Base-by-base conservation (phyloP, 805 yeast species). In the Ogataea trehaloabstinens region DNA sequence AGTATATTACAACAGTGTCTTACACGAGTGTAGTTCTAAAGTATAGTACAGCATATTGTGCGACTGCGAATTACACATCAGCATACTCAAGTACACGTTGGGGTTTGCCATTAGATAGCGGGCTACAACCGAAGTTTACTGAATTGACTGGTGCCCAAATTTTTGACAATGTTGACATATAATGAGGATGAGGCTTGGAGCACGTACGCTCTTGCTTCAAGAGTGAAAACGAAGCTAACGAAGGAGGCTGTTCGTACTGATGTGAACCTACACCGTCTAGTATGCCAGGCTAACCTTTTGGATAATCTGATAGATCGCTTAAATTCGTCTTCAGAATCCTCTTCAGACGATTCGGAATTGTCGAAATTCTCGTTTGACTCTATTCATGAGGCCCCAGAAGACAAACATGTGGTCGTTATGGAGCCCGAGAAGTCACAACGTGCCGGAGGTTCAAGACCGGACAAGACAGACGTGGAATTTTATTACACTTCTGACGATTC, bases 281-380 rank as follows among this genome's bases (percentile, higher is more conserved):
- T 82, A 3, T 71, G 78, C 28, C 89, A 83, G 59, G 88, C 89
- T 16, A 83, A 82, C 57, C 63, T 83, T 66, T 68, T 82, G 46
- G 89, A 83, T 53, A 70, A 67, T 44, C 56, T 82, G 37, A 79
- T 83, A 74, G 85, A 76, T 52, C 64, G 64, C 39, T 61, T 75
- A 25, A 58, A 58, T 38, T 40, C 45, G 63, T 34, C 52, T 43
- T 58, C 60, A 46, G 44, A 65, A 8, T 10, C 21, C 11, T 16
- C 20, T 8, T 30, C 33, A 22, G 12, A 10, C 15, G 33, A 30
- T 8, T 16, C 33, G 33, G 22, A 40, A 38, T 16, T 27, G 17
- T 27, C 30, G 16, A 53, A 12, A 39, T 32, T 47, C 10, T 45
- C 53, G 15, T 42, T 39, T 44, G 46, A 48, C 37, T 38, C 51